Base-by-base conservation (phyloP, 176 grass and related monocot species). In the Tillandsia fasciculata region DNA sequence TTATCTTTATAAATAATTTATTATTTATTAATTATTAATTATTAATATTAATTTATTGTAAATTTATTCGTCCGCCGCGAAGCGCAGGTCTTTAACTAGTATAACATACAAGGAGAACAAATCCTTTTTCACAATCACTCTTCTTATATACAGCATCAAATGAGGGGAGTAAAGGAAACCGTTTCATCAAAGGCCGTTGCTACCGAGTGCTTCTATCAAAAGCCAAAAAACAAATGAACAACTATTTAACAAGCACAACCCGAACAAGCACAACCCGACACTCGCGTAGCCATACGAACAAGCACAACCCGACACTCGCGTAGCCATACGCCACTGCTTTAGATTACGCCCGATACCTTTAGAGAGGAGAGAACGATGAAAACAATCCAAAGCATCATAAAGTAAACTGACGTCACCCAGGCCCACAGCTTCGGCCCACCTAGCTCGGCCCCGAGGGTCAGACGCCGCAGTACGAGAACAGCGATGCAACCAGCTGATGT, bases 281-380 rank as follows among this genome's bases (percentile, higher is more conserved):
- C 17, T 20, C 3, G 14, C 2, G 54, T 22, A 59, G 14, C 14
- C 9, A 59, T 17, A 59, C 3, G 54, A 15, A 58, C 18, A 13
- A n/a, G 17, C 11, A n/a, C 15, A 59, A 14, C 15, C 12, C 20
- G 14, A 58, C 54, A 14, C 17, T 20, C 3, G 14, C 2, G 54
- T 22, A 59, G 14, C 14, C 9, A 59, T 17, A 59, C 3, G 54
- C 15, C 33, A 0, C 3, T 42, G 20, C 54, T 48, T 77, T 80
- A 90, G 58, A 96, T 89, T n/a, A 83, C 49, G 70, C 88, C 81
- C 64, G 88, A 96, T 68, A 96, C 49, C 83, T 42, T 79, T 64
- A 96, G 50, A 14, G 88, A 91, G 8, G 92, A 96, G 5, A 96
- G 64, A 56, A 89, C 73, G 74, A 96, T 71, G 77, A 91, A 96